Percentiles rank a stretch among this genome's conserved stretches.
These are phyloP conservation scores for Rhypophila decipiens DNA, from an alignment of 495 filamentous ascomycete genomes.

Conservation along the genomic window DNA sequence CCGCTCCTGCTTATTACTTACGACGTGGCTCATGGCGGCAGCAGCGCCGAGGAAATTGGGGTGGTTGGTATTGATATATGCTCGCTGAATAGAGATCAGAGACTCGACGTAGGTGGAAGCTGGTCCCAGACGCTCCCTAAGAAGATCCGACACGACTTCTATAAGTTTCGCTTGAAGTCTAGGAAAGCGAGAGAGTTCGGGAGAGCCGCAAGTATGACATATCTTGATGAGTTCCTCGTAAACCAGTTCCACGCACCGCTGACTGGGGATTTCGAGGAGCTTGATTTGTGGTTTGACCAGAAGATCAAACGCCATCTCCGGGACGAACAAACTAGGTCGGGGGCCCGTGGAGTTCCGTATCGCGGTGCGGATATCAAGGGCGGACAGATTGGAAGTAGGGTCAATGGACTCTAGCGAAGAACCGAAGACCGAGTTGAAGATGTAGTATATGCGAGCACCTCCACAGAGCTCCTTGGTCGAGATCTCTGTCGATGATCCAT, in stretches of 20 bases:
- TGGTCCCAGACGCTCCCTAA: conserved; percentile 86
- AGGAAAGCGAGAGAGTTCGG: conserved; percentile 84
- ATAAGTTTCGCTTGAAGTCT: conserved; percentile 95
- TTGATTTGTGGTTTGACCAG: conserved; percentile 99
- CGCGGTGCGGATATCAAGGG: conserved; percentile 94
- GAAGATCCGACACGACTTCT: conserved; percentile 93
- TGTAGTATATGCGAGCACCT: conserved; percentile 96
- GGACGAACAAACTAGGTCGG: conserved; percentile 90
- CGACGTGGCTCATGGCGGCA: conserved; percentile 95
- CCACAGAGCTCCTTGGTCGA: conserved; percentile 98
- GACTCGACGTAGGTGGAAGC: conserved; percentile 89
- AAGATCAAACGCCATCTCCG: conserved; percentile 94
- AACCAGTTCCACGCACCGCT: conserved; percentile 93
- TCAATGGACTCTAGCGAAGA: conserved; percentile 95
- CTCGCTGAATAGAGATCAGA: conserved; percentile 91
- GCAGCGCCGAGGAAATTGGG: conserved; percentile 97
- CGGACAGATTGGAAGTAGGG: conserved; percentile 87
- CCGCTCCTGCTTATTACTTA: conserved; percentile 87
- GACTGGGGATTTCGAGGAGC: conserved; percentile 88
- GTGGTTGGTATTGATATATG: conserved; percentile 99
- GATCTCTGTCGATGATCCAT: conserved; percentile 96
- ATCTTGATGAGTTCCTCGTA: conserved; percentile 99
- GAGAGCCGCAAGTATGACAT: conserved; percentile 95
- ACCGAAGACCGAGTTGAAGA: conserved; percentile 99
- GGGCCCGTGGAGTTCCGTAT: conserved; percentile 98